Evolutionary conservation across 2,329 filamentous ascomycete species (phyloP), one percentile per base, ranked within the genome.

Genomic region (Colletotrichum acutatum): DNA sequence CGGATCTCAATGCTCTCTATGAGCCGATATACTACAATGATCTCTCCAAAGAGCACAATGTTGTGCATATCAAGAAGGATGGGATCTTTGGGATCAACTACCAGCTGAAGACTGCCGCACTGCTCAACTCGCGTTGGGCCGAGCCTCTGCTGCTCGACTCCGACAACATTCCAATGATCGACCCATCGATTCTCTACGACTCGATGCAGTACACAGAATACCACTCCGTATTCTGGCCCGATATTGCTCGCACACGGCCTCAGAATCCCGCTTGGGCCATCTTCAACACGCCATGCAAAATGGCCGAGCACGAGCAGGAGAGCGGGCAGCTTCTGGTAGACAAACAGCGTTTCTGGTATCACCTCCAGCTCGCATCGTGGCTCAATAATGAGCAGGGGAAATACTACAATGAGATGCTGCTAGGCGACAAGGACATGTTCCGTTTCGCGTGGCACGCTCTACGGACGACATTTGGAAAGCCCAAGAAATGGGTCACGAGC

Each of bases 391-490:
- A 72, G 32, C 66, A 72, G 26, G 69, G 66, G 5, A 54, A 59
- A 19, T 69, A 69, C 32, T 72, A 72, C 46, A 59, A 63, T 12
- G 65, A 64, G 22, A 37, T 69, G 3, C 16, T 72, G 5, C 16
- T 72, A 4, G 69, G 69, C 22, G 69, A 72, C 66, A 72, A 72
- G 46, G 69, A 72, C 54, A 72, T 63, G 65, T 72, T 69, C 59
- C 69, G 69, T n/a, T 72, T 72, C 11, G 69, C 65, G 3, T 72
- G 69, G 57, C 69, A 72, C 19, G 63, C 69, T 4, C 42, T 72
- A 6, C 34, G 28, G 6, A 72, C 66, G 4, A 46, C 12, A 2
- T 72, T 63, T n/a, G 69, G 69, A 7, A 68, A 53, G 53, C 69
- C 69, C 6, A 42, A 32, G 53, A 63, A 59, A 22, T 72, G 69